Evolutionary conservation across 1,284 basidiomycete species (phyloP).

Genomic region (Ceratobasidium sp.): DNA sequence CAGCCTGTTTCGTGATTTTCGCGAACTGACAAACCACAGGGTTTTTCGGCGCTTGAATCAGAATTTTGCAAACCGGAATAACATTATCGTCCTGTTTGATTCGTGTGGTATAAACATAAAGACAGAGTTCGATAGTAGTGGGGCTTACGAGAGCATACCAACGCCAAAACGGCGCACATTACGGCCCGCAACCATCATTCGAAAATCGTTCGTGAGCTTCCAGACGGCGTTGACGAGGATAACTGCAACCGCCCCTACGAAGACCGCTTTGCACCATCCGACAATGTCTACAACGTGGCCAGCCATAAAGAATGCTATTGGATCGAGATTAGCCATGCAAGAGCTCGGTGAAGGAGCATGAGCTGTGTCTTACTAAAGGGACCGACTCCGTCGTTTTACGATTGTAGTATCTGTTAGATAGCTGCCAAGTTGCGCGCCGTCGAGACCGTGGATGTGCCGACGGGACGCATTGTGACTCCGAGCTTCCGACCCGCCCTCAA

Average conservation of each 20-base stretch:
- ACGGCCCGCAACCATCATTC: constrained; percentile 88
- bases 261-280: constrained; percentile 64
- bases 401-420: constrained; percentile 87
- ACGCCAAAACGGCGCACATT: constrained; percentile 94
- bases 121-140: constrained; percentile 4
- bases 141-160: constrained; percentile 85
- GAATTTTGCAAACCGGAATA: too few relatives aligned
- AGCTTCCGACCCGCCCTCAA: too few relatives aligned
- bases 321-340: constrained; percentile 20
- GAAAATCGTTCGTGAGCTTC: constrained; percentile 87
- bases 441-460: constrained; percentile 59
- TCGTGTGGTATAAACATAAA: constrained; percentile 29
- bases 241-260: constrained; percentile 89
- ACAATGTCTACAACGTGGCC: constrained; percentile 60
- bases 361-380: constrained; percentile 78
- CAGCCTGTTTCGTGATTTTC: too few relatives aligned
- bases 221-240: constrained; percentile 91
- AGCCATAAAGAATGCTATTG: constrained; percentile 88
- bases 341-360: neutral
- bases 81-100: constrained; percentile 81
- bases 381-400: constrained; percentile 88
- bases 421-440: constrained; percentile 73
- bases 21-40: too few relatives aligned
- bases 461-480: too few relatives aligned
- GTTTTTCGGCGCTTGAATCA: too few relatives aligned